Percentiles rank a stretch among this genome's conserved stretches.
Conservation (phyloP, 1,284 basidiomycete genomes). For the Rugosomyces carneus region DNA sequence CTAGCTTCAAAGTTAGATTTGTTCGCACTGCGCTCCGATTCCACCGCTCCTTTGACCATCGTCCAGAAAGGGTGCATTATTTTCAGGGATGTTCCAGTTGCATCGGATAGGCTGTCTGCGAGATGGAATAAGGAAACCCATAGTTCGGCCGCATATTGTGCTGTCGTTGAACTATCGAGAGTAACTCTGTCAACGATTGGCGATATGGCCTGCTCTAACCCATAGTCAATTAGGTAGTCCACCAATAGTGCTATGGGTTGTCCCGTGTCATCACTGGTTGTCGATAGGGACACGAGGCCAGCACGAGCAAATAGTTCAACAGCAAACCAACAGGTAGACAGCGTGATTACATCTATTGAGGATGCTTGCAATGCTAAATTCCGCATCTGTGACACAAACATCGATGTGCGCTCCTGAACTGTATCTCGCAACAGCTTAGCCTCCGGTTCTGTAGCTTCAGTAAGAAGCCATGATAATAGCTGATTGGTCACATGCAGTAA, state of each 20-base stretch:
- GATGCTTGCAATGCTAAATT: constrained; percentile 24
- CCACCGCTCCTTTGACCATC: constrained; percentile 34
- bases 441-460: constrained; percentile 29
- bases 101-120: constrained; percentile 21
- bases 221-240: constrained; percentile 46
- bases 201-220: constrained; percentile 44
- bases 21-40: constrained; percentile 18
- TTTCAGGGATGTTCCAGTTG: constrained; percentile 18
- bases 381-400: constrained; percentile 36
- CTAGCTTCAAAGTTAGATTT: constrained; percentile 45
- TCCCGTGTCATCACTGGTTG: constrained; percentile 17
- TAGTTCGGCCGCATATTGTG: constrained; percentile 47
- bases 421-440: constrained; percentile 25
- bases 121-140: constrained; percentile 78
- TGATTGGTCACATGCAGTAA: constrained; percentile 34
- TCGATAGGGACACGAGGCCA: constrained; percentile 19
- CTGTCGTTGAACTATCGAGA: constrained; percentile 27
- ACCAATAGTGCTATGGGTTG: constrained; percentile 38
- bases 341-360: constrained; percentile 29
- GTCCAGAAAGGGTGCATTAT: constrained; percentile 39
- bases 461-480: constrained; percentile 37
- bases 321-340: constrained; percentile 54
- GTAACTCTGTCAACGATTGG: constrained; percentile 31
- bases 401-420: constrained; percentile 32
- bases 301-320: constrained; percentile 51